Percentiles rank a stretch among this genome's conserved stretches.
Evolutionary conservation across 495 filamentous ascomycete genomes (phyloP).

Genomic region (Elasticomyces elasticus): DNA sequence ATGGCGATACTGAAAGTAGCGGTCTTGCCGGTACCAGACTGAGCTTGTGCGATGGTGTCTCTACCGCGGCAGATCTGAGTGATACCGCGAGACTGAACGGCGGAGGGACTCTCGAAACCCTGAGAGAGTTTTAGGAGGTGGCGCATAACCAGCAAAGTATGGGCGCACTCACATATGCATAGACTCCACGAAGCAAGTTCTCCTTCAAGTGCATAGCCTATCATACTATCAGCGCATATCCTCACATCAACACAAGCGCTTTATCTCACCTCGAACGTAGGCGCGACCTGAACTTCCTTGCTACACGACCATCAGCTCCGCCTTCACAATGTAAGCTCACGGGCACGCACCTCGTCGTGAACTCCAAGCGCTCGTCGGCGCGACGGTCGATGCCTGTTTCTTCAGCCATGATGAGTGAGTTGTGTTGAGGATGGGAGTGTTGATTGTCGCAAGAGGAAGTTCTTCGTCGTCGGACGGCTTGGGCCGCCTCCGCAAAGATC

Average conservation of each 20-base stretch:
- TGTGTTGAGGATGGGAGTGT: neutral
- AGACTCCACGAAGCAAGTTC: slow-evolving; percentile 91
- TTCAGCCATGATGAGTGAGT: slow-evolving; percentile 60
- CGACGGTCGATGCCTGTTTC: slow-evolving; percentile 65
- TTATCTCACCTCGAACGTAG: slow-evolving; percentile 32
- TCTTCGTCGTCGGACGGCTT: neutral
- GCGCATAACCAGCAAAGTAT: too few relatives aligned
- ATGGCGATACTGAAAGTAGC: slow-evolving; percentile 97
- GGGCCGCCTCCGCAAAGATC: slow-evolving; percentile 11
- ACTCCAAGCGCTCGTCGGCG: slow-evolving; percentile 93
- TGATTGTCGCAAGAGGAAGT: neutral
- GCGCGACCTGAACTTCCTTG: slow-evolving; percentile 90
- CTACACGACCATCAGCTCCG: slow-evolving; percentile 35
- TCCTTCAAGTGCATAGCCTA: slow-evolving; percentile 74
- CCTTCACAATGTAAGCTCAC: neutral
- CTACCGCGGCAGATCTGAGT: slow-evolving; percentile 98
- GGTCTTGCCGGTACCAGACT: slow-evolving; percentile 98
- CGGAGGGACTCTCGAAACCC: slow-evolving; percentile 65
- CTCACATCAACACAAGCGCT: neutral
- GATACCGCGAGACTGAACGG: slow-evolving; percentile 93
- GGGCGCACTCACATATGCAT: slow-evolving; percentile 70
- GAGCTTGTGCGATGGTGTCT: slow-evolving; percentile 97
- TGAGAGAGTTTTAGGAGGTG: neutral
- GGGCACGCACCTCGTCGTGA: slow-evolving; percentile 49
- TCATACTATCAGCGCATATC: neutral